Base-by-base conservation (phyloP, 257 asterid species). In the Haberlea rhodopensis region DNA sequence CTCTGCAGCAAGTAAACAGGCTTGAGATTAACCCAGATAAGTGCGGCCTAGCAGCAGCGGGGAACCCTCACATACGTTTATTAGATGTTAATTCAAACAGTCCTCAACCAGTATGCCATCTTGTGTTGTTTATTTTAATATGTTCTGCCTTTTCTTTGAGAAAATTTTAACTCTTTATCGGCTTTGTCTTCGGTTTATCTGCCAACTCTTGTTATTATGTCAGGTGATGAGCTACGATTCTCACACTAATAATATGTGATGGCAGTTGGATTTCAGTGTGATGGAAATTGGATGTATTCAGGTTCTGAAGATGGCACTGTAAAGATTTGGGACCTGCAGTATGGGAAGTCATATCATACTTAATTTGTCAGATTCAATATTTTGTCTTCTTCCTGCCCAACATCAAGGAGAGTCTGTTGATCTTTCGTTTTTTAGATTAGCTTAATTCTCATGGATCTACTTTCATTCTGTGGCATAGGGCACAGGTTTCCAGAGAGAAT, bases 231-330 rank as follows among this genome's bases (percentile, higher is more conserved):
- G 95, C 84, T 92, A 87, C 81, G 99, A 92, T 71, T 88, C 99
- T 6, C 99, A 89, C 76, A 92, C 97, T 58, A 92, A 78, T 70
- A 92, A 92, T n/a, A n/a, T 69, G 99, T 92, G 25, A 92, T 87
- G 99, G 99, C 99, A 49, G 95, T 92, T 71, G 99, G 99, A 62
- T 92, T 92, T 79, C 96, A 84, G 70, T 88, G 99, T 71, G 99
- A 92, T 75, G 97, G 97, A 48, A 87, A 90, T 59, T 92, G 97
- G 97, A 92, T 92, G 99, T 92, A 89, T 73, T 92, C 97, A 5
- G 99, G 99, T 68, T 92, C 99, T 65, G 99, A 92, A 84, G 99
- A 92, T 78, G 99, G 99, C 70, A 92, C 99, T 16, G 97, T 92
- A 19, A 92, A 92, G 79, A 86, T 92, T 65, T 92, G 99, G 99